Conservation (phyloP, 306 rosid species). For the Luffa acutangula region DNA sequence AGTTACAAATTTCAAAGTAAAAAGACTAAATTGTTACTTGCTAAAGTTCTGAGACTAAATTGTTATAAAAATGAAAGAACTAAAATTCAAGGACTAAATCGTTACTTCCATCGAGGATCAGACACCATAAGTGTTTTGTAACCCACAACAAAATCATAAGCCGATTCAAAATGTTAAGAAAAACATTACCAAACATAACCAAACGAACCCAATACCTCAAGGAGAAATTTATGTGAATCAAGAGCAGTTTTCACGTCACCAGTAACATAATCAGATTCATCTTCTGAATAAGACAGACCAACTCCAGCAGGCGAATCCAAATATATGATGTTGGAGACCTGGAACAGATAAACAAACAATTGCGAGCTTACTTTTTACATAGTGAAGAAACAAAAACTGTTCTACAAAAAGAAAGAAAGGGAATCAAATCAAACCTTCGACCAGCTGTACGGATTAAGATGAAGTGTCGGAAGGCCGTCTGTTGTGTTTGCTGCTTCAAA, state of each 20-base stretch:
- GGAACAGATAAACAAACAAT: slow-evolving; percentile 15
- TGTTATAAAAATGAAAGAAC: no score
- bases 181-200: not conserved
- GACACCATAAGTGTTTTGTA: no score
- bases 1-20: no score
- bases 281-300: slow-evolving; percentile 74
- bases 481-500: slow-evolving; percentile 48
- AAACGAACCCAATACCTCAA: slow-evolving; percentile 37
- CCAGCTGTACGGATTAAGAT: slow-evolving; percentile 89
- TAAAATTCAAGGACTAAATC: no score
- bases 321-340: slow-evolving; percentile 85
- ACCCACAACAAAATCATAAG: not conserved
- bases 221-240: slow-evolving; percentile 72
- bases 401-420: not conserved
- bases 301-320: slow-evolving; percentile 98
- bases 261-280: slow-evolving; percentile 47
- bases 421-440: slow-evolving; percentile 42
- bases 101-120: no score
- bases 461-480: slow-evolving; percentile 52
- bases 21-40: no score
- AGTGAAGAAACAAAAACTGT: not conserved
- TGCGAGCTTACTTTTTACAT: not conserved
- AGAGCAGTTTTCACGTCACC: slow-evolving; percentile 78
- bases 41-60: no score
- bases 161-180: not conserved